phyloP scores from a whole-genome alignment of 2,329 filamentous ascomycete species.

The Penicillium sclerotiorum region DNA sequence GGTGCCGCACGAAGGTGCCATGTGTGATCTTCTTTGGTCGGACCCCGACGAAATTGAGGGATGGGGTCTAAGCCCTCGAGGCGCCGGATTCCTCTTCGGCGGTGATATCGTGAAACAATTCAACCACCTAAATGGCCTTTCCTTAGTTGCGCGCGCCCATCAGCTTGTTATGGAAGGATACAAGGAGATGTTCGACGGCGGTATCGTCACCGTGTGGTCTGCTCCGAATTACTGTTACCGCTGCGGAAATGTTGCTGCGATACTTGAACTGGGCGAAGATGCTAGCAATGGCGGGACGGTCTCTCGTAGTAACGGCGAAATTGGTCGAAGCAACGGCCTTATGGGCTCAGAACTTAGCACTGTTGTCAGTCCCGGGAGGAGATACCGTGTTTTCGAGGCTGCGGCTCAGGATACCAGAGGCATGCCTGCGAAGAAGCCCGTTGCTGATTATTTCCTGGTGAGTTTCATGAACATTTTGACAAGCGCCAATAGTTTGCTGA shows the following conservation, averaged over 20 bases:
- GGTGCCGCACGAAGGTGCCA: slow-evolving; percentile 95
- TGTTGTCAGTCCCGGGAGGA: slow-evolving; percentile 72
- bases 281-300: slow-evolving; percentile 72
- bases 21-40: slow-evolving; percentile 98
- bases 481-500: slow-evolving; percentile 9
- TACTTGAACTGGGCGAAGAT: slow-evolving; percentile 90
- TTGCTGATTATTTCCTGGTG: slow-evolving; percentile 90
- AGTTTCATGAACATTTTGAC: slow-evolving; percentile 11
- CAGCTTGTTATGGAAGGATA: slow-evolving; percentile 99
- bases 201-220: slow-evolving; percentile 98
- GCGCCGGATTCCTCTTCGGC: slow-evolving; percentile 93
- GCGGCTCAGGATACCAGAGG: slow-evolving; percentile 93
- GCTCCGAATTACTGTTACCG: slow-evolving; percentile 97
- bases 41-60: slow-evolving; percentile 98
- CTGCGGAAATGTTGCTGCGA: slow-evolving; percentile 93
- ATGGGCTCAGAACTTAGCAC: slow-evolving; percentile 54
- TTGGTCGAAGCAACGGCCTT: slow-evolving; percentile 47
- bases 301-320: slow-evolving; percentile 60
- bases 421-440: slow-evolving; percentile 98
- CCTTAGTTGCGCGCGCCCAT: slow-evolving; percentile 88
- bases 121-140: slow-evolving; percentile 91
- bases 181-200: slow-evolving; percentile 97
- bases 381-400: slow-evolving; percentile 95
- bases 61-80: slow-evolving; percentile 91
- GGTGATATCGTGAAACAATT: slow-evolving; percentile 94